Percentiles rank a stretch among this genome's conserved stretches.
Evolutionary conservation across 108 stramenopile species (phyloP).

Genomic region (Pseudonitzschia pungens): DNA sequence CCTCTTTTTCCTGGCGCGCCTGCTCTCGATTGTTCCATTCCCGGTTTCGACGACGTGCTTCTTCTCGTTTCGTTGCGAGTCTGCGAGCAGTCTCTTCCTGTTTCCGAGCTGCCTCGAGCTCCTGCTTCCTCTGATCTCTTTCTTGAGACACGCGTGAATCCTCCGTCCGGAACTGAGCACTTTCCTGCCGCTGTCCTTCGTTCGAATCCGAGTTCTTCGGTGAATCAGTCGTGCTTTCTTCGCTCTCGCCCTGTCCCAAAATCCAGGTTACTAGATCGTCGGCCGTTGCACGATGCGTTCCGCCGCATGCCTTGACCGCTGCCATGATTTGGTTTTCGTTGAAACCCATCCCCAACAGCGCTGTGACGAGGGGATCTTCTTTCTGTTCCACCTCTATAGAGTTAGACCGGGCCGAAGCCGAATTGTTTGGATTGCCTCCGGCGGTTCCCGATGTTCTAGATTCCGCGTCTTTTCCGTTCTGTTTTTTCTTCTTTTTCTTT

Average conservation of each 20-base stretch:
- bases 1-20: constrained; percentile 61
- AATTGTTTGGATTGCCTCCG: constrained; percentile 1
- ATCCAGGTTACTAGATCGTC: constrained; percentile 87
- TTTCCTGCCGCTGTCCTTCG: constrained; percentile 20
- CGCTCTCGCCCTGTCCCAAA: constrained; percentile 47
- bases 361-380: constrained; percentile 67
- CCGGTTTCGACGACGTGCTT: constrained; percentile 74
- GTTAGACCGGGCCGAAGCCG: constrained; percentile 15
- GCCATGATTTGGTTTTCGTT: constrained; percentile 57
- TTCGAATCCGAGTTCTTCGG: background rate
- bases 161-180: constrained; percentile 7
- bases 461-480: constrained; percentile 25
- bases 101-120: constrained; percentile 41
- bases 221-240: constrained; percentile 11
- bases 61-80: constrained; percentile 72
- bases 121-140: background rate
- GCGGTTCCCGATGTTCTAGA: background rate
- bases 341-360: constrained; percentile 83
- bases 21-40: constrained; percentile 83
- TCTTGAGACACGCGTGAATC: background rate
- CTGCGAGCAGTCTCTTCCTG: constrained; percentile 55
- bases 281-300: constrained; percentile 67
- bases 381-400: constrained; percentile 16
- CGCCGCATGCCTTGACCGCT: constrained; percentile 76
- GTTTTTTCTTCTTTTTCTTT: constrained; percentile 44